These are phyloP conservation scores for Clitopilus passeckerianus DNA, from an alignment of 768 basidiomycete species.

Conservation along the genomic window DNA sequence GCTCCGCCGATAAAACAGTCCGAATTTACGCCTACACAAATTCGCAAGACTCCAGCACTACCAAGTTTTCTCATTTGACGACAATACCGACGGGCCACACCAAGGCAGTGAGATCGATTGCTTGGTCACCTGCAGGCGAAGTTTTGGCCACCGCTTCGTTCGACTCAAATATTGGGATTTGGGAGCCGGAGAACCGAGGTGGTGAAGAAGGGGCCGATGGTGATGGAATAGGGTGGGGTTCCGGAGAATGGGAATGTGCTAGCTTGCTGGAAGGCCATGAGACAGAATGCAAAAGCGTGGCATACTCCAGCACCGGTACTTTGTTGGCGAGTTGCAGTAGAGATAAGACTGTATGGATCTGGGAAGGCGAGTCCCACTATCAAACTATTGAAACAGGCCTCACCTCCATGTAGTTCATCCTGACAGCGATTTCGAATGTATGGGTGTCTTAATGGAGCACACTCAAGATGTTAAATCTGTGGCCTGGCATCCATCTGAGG, in stretches of 20 bases:
- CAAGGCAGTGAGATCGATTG: conserved; percentile 80
- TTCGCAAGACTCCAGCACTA: conserved; percentile 18
- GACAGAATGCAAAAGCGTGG: conserved; percentile 92
- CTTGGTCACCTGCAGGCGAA: conserved; percentile 86
- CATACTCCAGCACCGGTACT: conserved; percentile 71
- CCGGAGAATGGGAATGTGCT: conserved; percentile 82
- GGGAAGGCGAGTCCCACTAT: conserved; percentile 67
- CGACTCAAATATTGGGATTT: conserved; percentile 87
- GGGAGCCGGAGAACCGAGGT: conserved; percentile 62
- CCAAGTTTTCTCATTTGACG: conserved; percentile 47
- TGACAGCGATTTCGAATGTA: conserved; percentile 90
- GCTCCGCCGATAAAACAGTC: conserved; percentile 91
- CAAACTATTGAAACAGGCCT: conserved; percentile 1
- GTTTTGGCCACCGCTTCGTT: conserved; percentile 92
- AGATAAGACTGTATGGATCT: conserved; percentile 98
- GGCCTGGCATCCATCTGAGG: conserved; percentile 92
- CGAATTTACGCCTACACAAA: conserved; percentile 70
- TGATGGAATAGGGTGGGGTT: conserved; percentile 7
- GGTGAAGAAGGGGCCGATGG: conserved; percentile 23
- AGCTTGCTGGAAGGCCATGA: conserved; percentile 91
- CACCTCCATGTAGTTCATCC: conserved; percentile 59
- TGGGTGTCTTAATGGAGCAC: conserved; percentile 96
- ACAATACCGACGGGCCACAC: conserved; percentile 81
- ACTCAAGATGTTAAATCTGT: conserved; percentile 94
- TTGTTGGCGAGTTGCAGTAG: conserved; percentile 92